Conservation (phyloP, 768 basidiomycete species). For the Vishniacozyma victoriae region DNA sequence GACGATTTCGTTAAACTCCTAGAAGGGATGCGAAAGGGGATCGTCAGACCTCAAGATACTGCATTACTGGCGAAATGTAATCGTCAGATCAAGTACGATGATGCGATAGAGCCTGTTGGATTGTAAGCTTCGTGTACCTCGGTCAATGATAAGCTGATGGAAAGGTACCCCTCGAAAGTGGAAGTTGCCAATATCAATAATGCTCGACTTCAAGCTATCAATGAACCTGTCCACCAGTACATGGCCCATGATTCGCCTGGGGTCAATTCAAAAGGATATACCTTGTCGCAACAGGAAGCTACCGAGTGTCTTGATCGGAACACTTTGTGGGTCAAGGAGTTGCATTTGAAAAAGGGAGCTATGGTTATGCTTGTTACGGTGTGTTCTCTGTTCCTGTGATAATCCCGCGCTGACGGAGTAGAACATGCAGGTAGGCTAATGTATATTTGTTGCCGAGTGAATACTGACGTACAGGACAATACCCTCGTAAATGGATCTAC, state of each 20-base stretch:
- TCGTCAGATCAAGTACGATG: slow-evolving; percentile 22
- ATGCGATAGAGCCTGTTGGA: slow-evolving; percentile 36
- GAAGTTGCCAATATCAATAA: slow-evolving; percentile 30
- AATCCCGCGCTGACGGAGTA: background rate
- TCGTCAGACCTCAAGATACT: slow-evolving; percentile 18
- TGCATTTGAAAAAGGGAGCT: slow-evolving; percentile 31
- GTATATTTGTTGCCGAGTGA: background rate
- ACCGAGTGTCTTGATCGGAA: slow-evolving; percentile 22
- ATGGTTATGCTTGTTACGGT: slow-evolving; percentile 41
- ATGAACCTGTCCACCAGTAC: slow-evolving; percentile 9
- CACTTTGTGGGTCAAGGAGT: slow-evolving; percentile 21
- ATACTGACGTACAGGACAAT: slow-evolving; percentile 54
- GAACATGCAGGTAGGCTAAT: slow-evolving; percentile 27
- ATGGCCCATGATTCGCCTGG: slow-evolving; percentile 22
- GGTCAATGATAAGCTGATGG: background rate
- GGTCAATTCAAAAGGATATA: slow-evolving; percentile 20
- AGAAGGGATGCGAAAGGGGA: slow-evolving; percentile 42
- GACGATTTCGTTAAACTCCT: slow-evolving; percentile 40
- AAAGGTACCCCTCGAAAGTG: slow-evolving; percentile 27
- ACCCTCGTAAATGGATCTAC: slow-evolving; percentile 89
- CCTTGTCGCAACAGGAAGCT: slow-evolving; percentile 16
- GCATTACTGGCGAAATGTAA: slow-evolving; percentile 19
- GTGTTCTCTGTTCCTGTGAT: background rate
- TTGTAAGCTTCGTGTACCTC: slow-evolving; percentile 13
- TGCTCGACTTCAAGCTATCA: slow-evolving; percentile 17